A percentile compares a stretch with the other conserved stretches of the same genome.
Evolutionary conservation across 106 monocot species (phyloP).

Genomic region (Dioscorea zingiberensis): DNA sequence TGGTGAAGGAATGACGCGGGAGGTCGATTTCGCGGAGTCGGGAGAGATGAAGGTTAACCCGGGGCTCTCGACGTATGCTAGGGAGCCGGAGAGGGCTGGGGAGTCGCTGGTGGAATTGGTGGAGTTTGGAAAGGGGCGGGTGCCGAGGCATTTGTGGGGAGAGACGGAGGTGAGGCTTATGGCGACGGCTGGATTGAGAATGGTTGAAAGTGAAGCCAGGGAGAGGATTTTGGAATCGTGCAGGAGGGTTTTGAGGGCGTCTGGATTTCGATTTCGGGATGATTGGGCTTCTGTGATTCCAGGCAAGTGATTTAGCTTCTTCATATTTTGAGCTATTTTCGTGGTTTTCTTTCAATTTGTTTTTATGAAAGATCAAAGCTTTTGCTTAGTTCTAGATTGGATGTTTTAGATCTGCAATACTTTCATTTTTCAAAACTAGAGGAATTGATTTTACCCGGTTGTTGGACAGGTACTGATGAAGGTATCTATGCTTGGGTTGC

Average conservation of each 20-base stretch:
- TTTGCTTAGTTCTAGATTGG: no score
- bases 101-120: conserved; percentile 57
- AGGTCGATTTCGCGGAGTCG: conserved; percentile 37
- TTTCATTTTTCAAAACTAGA: no score
- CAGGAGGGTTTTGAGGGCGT: conserved; percentile 49
- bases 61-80: conserved; percentile 67
- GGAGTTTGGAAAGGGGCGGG: conserved; percentile 56
- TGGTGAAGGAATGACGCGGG: conserved; percentile 8
- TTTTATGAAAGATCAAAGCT: no score
- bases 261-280: conserved; percentile 64
- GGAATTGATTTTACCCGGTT: no score
- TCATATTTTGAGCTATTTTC: neutral
- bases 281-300: conserved; percentile 89
- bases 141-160: conserved; percentile 30
- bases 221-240: conserved; percentile 67
- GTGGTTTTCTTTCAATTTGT: neutral
- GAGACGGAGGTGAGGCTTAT: conserved; percentile 69
- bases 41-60: conserved; percentile 68
- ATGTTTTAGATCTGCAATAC: no score
- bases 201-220: conserved; percentile 36
- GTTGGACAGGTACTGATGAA: conserved; percentile 65
- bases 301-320: conserved; percentile 25
- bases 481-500: conserved; percentile 97
- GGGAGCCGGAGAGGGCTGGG: conserved; percentile 46
- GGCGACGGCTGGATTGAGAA: conserved; percentile 92